Conservation (phyloP, 495 filamentous ascomycete genomes). For the Cryomyces minteri region DNA sequence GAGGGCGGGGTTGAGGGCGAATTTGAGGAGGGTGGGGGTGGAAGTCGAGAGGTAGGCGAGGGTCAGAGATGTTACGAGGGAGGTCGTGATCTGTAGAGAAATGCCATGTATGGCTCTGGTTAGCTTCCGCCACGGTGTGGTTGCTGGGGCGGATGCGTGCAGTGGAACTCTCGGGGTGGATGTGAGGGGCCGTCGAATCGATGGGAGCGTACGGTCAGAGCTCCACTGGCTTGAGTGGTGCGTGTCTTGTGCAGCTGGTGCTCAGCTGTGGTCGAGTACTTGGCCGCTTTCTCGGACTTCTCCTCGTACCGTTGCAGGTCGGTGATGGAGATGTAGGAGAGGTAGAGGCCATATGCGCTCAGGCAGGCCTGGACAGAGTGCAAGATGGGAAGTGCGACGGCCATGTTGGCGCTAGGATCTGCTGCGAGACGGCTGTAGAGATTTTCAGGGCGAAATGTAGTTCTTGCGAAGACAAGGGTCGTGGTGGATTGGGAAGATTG, state of each 20-base stretch:
- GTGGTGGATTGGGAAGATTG: too few species aligned
- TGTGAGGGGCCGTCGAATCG: neutral
- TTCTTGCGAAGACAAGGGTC: too few species aligned
- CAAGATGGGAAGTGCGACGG: slow-evolving; percentile 12
- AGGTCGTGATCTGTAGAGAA: neutral
- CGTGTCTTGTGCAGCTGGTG: slow-evolving; percentile 23
- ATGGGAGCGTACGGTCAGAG: slow-evolving; percentile 13
- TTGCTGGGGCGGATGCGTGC: neutral
- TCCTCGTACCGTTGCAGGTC: slow-evolving; percentile 25
- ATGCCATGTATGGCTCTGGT: neutral
- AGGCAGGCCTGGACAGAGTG: slow-evolving; percentile 7
- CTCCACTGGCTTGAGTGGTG: slow-evolving; percentile 22
- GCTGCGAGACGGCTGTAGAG: too few species aligned
- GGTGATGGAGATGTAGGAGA: slow-evolving; percentile 24
- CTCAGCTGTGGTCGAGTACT: slow-evolving; percentile 20
- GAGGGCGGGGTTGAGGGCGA: neutral
- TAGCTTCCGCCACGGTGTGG: neutral
- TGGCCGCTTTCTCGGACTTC: slow-evolving; percentile 22
- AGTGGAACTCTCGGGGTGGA: neutral
- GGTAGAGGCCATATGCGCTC: slow-evolving; percentile 11
- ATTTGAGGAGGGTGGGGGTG: neutral
- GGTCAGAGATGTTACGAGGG: neutral
- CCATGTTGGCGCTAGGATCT: too few species aligned
- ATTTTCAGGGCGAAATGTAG: too few species aligned
- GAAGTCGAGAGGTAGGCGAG: neutral